Conservation (phyloP, 2,329 filamentous ascomycete species). For the Diaporthe ilicicola region DNA sequence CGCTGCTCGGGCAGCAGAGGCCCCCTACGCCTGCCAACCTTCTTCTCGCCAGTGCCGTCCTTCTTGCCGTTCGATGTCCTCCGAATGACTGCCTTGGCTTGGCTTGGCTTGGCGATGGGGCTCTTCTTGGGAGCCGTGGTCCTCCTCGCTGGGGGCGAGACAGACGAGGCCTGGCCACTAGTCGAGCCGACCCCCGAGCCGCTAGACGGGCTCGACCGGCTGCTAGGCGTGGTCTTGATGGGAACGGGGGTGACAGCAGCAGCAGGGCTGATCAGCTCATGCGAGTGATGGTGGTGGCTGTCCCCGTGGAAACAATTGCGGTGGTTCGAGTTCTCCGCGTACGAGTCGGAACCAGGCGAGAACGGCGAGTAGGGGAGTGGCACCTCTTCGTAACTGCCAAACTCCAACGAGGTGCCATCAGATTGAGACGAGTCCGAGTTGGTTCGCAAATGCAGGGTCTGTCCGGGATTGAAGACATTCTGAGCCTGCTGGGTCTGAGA, state of each 20-base stretch:
- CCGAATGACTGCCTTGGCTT: constrained; percentile 82
- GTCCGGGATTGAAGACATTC: constrained; percentile 87
- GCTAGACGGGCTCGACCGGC: constrained; percentile 67
- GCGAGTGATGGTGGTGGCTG: constrained; percentile 52
- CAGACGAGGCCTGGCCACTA: constrained; percentile 60
- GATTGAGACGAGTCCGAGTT: constrained; percentile 86
- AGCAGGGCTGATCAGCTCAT: constrained; percentile 72
- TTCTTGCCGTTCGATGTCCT: constrained; percentile 80
- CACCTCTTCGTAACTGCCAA: constrained; percentile 85
- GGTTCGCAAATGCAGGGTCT: constrained; percentile 88
- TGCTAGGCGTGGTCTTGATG: constrained; percentile 69
- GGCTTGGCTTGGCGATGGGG: constrained; percentile 75
- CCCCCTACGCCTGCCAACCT: constrained; percentile 88
- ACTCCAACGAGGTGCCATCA: constrained; percentile 71
- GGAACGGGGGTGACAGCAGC: constrained; percentile 74
- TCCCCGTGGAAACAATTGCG: constrained; percentile 71
- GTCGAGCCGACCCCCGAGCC: constrained; percentile 68
- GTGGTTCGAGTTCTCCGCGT: constrained; percentile 68
- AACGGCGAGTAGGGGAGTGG: constrained; percentile 78
- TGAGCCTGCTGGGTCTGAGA: constrained; percentile 63
- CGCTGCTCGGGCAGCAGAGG: constrained; percentile 92
- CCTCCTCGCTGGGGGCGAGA: constrained; percentile 72
- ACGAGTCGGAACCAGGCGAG: constrained; percentile 83
- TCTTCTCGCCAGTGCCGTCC: constrained; percentile 83
- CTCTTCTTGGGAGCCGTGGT: constrained; percentile 79